Evolutionary conservation across 768 basidiomycete genomes (phyloP), one percentile per base, ranked within the genome.

Genomic region (Phanerochaete sordida): DNA sequence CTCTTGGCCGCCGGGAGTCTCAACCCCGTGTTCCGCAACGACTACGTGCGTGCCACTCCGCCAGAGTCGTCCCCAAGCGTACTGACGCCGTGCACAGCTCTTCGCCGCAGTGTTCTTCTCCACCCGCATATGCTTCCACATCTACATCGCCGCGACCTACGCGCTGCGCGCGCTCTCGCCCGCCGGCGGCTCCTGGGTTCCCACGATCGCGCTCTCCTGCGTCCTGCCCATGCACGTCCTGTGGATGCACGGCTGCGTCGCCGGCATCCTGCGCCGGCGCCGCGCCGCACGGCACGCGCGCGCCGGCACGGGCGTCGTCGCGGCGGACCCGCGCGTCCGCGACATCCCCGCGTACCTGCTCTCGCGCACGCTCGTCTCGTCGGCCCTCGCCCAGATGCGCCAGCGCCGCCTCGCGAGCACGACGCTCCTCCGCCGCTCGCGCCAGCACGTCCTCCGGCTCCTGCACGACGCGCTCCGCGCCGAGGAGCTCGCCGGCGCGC

Each of bases 1-100:
- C 45, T 61, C 55, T 48, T 61, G 47, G 60, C 60, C 30, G 11
- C 50, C n/a, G 60, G 60, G 13, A 56, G 31, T 21, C 60, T 61
- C 49, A 35, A 35, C 46, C 12, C 45, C 9, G 21, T 9, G 15
- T 45, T 46, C 2, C 54, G 60, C 9, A 49, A 56, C 55, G 60
- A 61, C 55, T 56, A 56, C 24, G 54, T 58, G 33, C 46, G 56
- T 33, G 16, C 33, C 30, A 26, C 13, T 11, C 30, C 28, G 13
- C 45, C 45, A 23, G 5, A 2, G 16, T 1, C 24, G 9, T 47
- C 46, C 27, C 23, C 27, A 26, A 47, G 15, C n/a, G 45, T 28
- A 24, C 45, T n/a, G 7, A 43, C 24, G 15, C 19, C 19, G 8
- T n/a, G 1, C 44, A 31, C 44, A 57, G 56, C 1, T 50, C 2